These are phyloP conservation scores for Tritrichomonas musculus DNA, from an alignment of 208 protist genomes.

Conservation along the genomic window DNA sequence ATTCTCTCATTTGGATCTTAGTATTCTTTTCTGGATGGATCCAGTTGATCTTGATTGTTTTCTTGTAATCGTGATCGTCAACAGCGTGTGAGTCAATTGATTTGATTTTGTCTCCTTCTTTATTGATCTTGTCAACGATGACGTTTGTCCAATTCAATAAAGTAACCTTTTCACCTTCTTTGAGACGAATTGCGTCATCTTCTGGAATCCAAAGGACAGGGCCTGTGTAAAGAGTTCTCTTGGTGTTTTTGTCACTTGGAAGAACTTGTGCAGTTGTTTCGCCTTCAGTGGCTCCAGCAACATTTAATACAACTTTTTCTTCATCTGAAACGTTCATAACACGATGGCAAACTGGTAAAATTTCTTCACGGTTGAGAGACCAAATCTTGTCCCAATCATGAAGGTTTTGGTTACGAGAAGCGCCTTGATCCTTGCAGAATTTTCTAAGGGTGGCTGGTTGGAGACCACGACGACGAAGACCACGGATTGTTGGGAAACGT, in stretches of 20 bases:
- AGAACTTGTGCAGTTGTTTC: neutral
- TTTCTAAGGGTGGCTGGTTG: conserved; percentile 80
- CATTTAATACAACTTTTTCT: neutral
- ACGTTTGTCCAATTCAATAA: conserved; percentile 97
- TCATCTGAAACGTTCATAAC: neutral
- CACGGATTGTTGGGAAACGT: conserved; percentile 90
- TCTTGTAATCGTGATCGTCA: neutral
- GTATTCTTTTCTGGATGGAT: neutral
- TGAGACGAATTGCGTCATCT: conserved; percentile 74
- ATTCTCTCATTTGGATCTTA: neutral
- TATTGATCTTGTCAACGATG: conserved; percentile 58
- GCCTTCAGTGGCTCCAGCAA: neutral
- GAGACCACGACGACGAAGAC: conserved; percentile 79
- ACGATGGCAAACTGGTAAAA: conserved; percentile 87
- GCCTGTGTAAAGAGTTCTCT: neutral
- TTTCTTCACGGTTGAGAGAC: conserved; percentile 88
- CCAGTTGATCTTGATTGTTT: neutral
- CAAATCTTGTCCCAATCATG: conserved; percentile 97
- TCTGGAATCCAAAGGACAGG: neutral
- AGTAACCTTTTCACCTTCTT: conserved; percentile 86
- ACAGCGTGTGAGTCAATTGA: neutral
- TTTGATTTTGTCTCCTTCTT: conserved; percentile 33
- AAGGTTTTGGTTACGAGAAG: conserved; percentile 80
- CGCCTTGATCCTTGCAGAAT: conserved; percentile 89
- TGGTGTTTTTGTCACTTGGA: neutral